These are phyloP conservation scores for Houttuynia cordata DNA, from an alignment of 164 flowering plant genomes.

Conservation along the genomic window DNA sequence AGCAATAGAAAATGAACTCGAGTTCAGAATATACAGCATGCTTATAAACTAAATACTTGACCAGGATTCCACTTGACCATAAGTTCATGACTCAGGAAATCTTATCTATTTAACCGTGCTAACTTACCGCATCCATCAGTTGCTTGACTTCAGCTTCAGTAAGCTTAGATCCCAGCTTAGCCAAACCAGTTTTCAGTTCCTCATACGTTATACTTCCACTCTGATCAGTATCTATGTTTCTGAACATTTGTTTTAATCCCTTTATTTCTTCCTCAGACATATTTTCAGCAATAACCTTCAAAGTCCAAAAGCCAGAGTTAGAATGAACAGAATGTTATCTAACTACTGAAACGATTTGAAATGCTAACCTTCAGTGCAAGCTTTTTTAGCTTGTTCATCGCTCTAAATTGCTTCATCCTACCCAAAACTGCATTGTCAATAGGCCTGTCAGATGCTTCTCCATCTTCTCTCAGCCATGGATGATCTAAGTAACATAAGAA, in stretches of 20 bases:
- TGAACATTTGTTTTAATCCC: slow-evolving; percentile 79
- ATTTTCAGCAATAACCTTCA: slow-evolving; percentile 76
- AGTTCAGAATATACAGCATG: neutral
- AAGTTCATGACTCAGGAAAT: neutral
- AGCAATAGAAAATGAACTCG: neutral
- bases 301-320: neutral
- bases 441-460: slow-evolving; percentile 70
- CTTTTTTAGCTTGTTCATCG: slow-evolving; percentile 90
- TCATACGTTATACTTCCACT: slow-evolving; percentile 81
- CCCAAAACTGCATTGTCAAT: slow-evolving; percentile 72
- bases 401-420: slow-evolving; percentile 89
- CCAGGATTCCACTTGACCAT: too few relatives aligned
- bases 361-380: slow-evolving; percentile 65
- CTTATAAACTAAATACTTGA: neutral
- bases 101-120: neutral
- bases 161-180: slow-evolving; percentile 78
- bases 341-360: neutral
- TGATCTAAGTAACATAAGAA: slow-evolving; percentile 46
- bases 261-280: slow-evolving; percentile 79
- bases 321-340: neutral
- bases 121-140: slow-evolving; percentile 84
- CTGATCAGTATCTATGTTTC: slow-evolving; percentile 84
- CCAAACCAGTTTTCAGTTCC: slow-evolving; percentile 67
- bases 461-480: slow-evolving; percentile 66
- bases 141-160: slow-evolving; percentile 60